Base-by-base conservation (phyloP, 2,329 filamentous ascomycete species). In the Orbilia ellipsospora region DNA sequence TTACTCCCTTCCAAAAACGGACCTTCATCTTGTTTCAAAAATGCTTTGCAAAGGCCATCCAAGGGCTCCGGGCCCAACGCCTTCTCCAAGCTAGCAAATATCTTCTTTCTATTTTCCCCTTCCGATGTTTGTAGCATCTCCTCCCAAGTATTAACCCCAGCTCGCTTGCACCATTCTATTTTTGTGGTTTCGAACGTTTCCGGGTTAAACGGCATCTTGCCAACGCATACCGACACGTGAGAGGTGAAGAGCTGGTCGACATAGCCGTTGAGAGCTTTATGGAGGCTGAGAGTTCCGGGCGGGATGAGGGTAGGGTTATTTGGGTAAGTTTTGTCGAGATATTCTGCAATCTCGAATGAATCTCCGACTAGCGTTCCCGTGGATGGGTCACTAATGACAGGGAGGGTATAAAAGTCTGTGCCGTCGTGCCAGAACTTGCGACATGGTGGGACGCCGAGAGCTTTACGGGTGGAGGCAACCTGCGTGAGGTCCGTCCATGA, bases 291-390 rank as follows among this genome's bases (percentile, higher is more conserved):
- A 77, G 13, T 62, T 64, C 80, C 57, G 81, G 79, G 0, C 80
- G 50, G 0, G 85, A 85, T 78, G 90, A 87, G 1, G 90, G 82
- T 54, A 84, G 80, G 0, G 84, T 83, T 0, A 78, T 80, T 66
- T 0, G 87, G 86, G 66, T 87, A 88, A 0, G 80, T 83, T 0
- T 83, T 81, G 23, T 90, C 84, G 0, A 90, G 83, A 78, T 89
- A 86, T 16, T 85, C 80, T 5, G 89, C 89, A 73, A 90, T 90
- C 60, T 90, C 88, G 79, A 90, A 89, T 0, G 88, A 87, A 81
- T 90, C 89, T 6, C 89, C 89, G 1, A 90, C 62, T 0, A 82
- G 55, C 0, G 81, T 73, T 4, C 78, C 79, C 0, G 84, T 85
- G 20, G 78, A 62, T 0, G 82, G 79, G 62, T 90, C 86, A 0